Evolutionary conservation across 306 rosid species (phyloP), one percentile per base, ranked within the genome.

Genomic region (Fragaria iinumae): DNA sequence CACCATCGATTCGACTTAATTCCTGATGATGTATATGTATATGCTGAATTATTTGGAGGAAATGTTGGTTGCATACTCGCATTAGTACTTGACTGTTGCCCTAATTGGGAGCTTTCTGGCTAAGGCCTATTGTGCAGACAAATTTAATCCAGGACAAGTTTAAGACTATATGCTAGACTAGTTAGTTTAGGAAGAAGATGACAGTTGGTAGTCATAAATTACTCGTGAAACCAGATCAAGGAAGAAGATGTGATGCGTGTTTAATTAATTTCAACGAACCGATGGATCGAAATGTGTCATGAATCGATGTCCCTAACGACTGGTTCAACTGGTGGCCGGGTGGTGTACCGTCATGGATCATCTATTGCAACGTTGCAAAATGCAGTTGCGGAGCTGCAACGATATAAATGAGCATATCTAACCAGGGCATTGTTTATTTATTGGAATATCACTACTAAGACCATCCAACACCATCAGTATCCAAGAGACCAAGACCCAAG

Each of bases 371-470:
- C 18, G 11, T 3, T 59, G 36, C 21, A 8, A 9, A 21, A 13
- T 48, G 52, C 48, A 20, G 68, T 36, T 12, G 25, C 48, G 16
- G 20, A n/a, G 70, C 70, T 27, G 45, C 13, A 60, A 9, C 9
- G 71, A 25, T 10, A 49, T 72, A 12, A 79, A 79, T 64, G 77
- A 43, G 14, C 65, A 29, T 44, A 63, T 57, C 55, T 74, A 69
- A 69, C 25, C n/a, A 8, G 25, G 25, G 47, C 48, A 18, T 18
- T 32, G 43, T 36, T 52, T n/a, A 43, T 48, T 55, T 41, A 56
- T 77, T 69, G 45, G 23, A 34, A 17, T 7, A 3, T 18, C 13
- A 32, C 34, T 32, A 29, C 36, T 64, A 34, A 78, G 41, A 4
- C 11, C 49, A 59, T 17, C 20, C 50, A 77, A 55, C 64, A 4